Evolutionary conservation across 441 rosid genomes (phyloP).

Genomic region (Adansonia rubrostipa): DNA sequence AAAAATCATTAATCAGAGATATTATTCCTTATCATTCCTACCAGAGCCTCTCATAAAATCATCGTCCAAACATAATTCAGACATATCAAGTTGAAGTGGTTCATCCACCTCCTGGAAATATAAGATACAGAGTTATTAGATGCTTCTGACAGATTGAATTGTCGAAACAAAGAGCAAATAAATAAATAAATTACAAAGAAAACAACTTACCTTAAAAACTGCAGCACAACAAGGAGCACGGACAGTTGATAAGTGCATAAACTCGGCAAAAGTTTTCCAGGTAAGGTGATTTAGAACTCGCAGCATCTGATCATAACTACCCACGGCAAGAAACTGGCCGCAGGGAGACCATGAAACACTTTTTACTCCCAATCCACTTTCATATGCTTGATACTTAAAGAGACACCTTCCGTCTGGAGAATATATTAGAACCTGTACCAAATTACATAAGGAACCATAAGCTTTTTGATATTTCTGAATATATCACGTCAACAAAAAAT

Average conservation of each 20-base stretch:
- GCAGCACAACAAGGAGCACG: conserved; percentile 90
- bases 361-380: conserved; percentile 94
- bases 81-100: conserved; percentile 82
- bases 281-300: conserved; percentile 88
- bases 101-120: conserved; percentile 81
- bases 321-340: conserved; percentile 92
- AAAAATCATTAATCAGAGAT: not conserved
- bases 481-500: not conserved
- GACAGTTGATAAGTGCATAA: conserved; percentile 79
- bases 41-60: conserved; percentile 77
- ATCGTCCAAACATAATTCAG: conserved; percentile 70
- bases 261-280: conserved; percentile 98
- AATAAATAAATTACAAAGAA: conserved; percentile 10
- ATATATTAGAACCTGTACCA: conserved; percentile 81
- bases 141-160: conserved; percentile 2
- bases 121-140: conserved; percentile 26
- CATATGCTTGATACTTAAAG: conserved; percentile 91
- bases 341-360: conserved; percentile 94
- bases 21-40: conserved; percentile 29
- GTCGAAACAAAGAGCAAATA: conserved; percentile 6
- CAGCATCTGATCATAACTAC: conserved; percentile 96
- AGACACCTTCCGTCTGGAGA: conserved; percentile 98
- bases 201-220: conserved; percentile 70
- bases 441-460: conserved; percentile 23
- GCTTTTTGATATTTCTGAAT: conserved; percentile 22